Evolutionary conservation across 2,329 filamentous ascomycete genomes (phyloP).

Genomic region (Albifimbria verrucaria): DNA sequence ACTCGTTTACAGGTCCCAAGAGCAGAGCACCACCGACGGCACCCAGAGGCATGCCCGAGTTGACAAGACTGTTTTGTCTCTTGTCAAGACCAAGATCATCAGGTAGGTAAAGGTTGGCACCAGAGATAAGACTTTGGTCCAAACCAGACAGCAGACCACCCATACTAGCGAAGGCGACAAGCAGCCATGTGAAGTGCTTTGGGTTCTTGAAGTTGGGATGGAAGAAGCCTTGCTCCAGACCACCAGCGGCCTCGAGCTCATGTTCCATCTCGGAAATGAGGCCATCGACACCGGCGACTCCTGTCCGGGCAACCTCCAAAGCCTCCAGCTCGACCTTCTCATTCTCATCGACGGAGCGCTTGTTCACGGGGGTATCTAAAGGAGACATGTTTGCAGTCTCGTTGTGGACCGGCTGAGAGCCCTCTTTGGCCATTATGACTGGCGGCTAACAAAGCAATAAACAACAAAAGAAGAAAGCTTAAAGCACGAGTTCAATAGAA

Average conservation of each 20-base stretch:
- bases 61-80: constrained; percentile 62
- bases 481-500: not conserved
- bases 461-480: not conserved
- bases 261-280: constrained; percentile 39
- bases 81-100: constrained; percentile 51
- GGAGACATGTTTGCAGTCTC: not conserved
- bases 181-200: constrained; percentile 62
- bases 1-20: constrained; percentile 65
- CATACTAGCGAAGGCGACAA: constrained; percentile 72
- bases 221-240: constrained; percentile 39
- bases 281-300: constrained; percentile 31
- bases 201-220: constrained; percentile 59
- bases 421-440: not conserved
- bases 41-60: constrained; percentile 68
- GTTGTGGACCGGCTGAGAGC: not conserved
- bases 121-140: constrained; percentile 70
- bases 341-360: constrained; percentile 20
- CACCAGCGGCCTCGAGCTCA: constrained; percentile 31
- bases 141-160: constrained; percentile 69
- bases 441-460: too few relatives aligned
- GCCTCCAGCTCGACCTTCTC: constrained; percentile 30
- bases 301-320: constrained; percentile 31
- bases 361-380: constrained; percentile 6
- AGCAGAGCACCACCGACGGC: constrained; percentile 68
- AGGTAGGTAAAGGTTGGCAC: constrained; percentile 66